Conservation (phyloP, 2,329 filamentous ascomycete genomes). For the Periconia sp. region DNA sequence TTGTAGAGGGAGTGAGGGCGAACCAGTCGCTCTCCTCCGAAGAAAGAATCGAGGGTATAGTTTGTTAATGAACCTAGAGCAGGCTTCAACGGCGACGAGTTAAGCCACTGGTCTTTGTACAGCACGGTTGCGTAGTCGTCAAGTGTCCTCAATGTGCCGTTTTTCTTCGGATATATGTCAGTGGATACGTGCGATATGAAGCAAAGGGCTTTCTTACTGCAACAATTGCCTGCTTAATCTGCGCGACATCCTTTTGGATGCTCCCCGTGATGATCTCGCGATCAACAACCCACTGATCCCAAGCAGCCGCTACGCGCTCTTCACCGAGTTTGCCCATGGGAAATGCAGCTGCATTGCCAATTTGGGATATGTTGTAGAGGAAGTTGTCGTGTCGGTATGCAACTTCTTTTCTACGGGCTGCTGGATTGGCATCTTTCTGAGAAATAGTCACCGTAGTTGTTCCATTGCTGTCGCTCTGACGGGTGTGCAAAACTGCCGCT, state of each 20-base stretch:
- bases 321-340: slow-evolving; percentile 5
- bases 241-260: not conserved
- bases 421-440: not conserved
- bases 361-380: slow-evolving; percentile 5
- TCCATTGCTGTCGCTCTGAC: slow-evolving; percentile 7
- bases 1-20: slow-evolving; percentile 5
- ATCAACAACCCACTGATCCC: slow-evolving; percentile 7
- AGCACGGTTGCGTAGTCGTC: slow-evolving; percentile 5
- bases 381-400: slow-evolving; percentile 4
- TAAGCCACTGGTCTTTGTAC: slow-evolving; percentile 6
- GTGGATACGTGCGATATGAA: not conserved
- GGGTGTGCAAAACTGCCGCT: not conserved
- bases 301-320: slow-evolving; percentile 2
- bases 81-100: slow-evolving; percentile 1
- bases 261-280: slow-evolving; percentile 1
- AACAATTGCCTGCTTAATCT: slow-evolving; percentile 4
- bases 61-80: slow-evolving; percentile 6
- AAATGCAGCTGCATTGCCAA: slow-evolving; percentile 5
- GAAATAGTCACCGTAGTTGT: not conserved
- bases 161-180: not conserved
- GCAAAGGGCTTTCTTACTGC: not conserved
- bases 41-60: slow-evolving; percentile 4
- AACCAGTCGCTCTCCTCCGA: not conserved
- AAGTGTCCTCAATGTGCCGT: not conserved
- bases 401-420: slow-evolving; percentile 1